Evolutionary conservation across 2,329 filamentous ascomycete species (phyloP).

Genomic region (Xylaria sp.): DNA sequence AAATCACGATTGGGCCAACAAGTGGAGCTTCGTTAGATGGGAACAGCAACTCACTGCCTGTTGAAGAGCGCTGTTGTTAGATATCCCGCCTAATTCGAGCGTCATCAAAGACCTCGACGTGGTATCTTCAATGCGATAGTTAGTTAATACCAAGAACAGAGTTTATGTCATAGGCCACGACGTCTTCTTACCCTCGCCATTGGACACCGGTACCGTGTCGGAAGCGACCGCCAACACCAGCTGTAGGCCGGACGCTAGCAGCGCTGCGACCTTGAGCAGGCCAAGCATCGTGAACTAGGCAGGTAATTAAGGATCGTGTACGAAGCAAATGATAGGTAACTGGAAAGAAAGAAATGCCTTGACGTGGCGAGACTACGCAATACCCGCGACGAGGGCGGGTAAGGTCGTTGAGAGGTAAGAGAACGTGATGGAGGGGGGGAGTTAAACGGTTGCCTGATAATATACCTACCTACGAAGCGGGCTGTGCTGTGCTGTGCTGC

Average conservation of each 20-base stretch:
- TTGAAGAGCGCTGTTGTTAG: constrained; percentile 26
- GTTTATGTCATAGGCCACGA: constrained; percentile 9
- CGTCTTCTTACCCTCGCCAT: constrained; percentile 28
- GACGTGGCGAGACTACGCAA: constrained; percentile 25
- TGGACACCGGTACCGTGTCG: constrained; percentile 26
- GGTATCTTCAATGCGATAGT: constrained; percentile 20
- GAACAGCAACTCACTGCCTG: constrained; percentile 34
- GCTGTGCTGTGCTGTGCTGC: constrained; percentile 18
- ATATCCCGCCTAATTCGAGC: constrained; percentile 31
- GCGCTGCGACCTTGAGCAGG: constrained; percentile 42
- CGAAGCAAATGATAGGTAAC: constrained; percentile 7
- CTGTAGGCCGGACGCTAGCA: constrained; percentile 46
- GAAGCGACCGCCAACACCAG: constrained; percentile 32
- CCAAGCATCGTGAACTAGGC: constrained; percentile 43
- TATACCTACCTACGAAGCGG: constrained; percentile 9
- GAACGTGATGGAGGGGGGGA: neutral
- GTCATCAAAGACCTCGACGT: constrained; percentile 36
- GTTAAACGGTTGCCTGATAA: constrained; percentile 29
- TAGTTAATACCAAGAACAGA: constrained; percentile 7
- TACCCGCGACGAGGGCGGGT: constrained; percentile 11
- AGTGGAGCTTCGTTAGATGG: neutral
- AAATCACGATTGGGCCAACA: constrained; percentile 1
- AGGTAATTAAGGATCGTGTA: constrained; percentile 21
- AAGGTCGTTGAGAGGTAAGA: constrained; percentile 13
- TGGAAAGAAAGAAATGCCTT: neutral